Evolutionary conservation across 192 early-diverging fungal species (phyloP).

Genomic region (Umbelopsis sp.): DNA sequence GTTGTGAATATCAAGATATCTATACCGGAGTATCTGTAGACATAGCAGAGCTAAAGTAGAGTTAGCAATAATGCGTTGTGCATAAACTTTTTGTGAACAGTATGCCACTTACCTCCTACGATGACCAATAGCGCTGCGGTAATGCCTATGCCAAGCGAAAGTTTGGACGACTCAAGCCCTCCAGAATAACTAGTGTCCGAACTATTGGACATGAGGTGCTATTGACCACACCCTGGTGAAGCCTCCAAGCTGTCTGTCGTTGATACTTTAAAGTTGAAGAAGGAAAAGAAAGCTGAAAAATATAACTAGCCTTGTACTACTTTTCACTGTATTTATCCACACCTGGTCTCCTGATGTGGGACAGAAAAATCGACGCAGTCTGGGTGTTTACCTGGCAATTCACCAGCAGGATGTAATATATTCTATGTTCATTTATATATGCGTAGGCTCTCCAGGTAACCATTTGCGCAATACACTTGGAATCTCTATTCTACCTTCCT

Average conservation of each 20-base stretch:
- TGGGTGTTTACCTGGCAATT: neutral
- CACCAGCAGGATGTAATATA: neutral
- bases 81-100: too few relatives aligned
- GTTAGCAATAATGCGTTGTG: too few relatives aligned
- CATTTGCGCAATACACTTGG: constrained; percentile 74
- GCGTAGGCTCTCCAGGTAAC: constrained; percentile 47
- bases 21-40: neutral
- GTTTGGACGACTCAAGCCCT: neutral
- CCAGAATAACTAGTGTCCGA: neutral
- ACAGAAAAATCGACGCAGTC: neutral
- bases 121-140: neutral
- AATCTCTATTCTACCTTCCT: constrained; percentile 70
- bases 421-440: constrained; percentile 22
- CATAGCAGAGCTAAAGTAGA: neutral
- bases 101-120: neutral
- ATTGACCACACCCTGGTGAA: too few relatives aligned
- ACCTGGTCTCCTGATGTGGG: too few relatives aligned
- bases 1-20: neutral
- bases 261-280: too few relatives aligned
- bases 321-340: too few relatives aligned
- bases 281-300: too few relatives aligned
- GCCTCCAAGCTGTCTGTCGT: too few relatives aligned
- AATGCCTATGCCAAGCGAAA: neutral
- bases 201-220: neutral
- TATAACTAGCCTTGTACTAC: too few relatives aligned